A percentile compares a stretch with the other conserved stretches of the same genome.
These are phyloP conservation scores for Tricholoma matsutake DNA, from an alignment of 768 basidiomycete genomes.

Conservation along the genomic window DNA sequence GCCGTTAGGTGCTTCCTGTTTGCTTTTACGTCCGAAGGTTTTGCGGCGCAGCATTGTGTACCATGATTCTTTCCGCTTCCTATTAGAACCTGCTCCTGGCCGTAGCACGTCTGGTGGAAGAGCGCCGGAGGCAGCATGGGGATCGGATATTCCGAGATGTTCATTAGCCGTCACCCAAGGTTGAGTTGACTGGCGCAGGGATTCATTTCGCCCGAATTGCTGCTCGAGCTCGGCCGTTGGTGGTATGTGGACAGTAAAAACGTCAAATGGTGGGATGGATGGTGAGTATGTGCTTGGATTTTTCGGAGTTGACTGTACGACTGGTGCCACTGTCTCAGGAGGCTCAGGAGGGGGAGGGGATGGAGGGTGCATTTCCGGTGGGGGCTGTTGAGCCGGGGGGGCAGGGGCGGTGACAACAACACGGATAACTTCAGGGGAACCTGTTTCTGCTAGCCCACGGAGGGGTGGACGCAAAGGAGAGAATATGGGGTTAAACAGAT, in stretches of 20 bases:
- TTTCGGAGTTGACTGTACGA: conserved; percentile 6
- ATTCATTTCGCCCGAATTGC: conserved; percentile 18
- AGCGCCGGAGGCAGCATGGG: conserved; percentile 4
- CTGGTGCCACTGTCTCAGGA: not conserved
- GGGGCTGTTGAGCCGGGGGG: not conserved
- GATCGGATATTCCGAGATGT: conserved; percentile 24
- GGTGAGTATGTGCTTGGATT: not conserved
- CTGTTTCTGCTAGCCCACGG: not conserved
- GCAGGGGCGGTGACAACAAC: not conserved
- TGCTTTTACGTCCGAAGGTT: conserved; percentile 8
- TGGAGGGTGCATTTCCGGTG: not conserved
- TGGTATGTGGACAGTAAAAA: conserved; percentile 32
- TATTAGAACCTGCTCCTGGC: conserved; percentile 22
- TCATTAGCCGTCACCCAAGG: conserved; percentile 39
- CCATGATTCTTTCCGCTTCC: conserved; percentile 38
- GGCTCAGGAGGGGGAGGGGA: not conserved
- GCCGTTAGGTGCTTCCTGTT: conserved; percentile 16
- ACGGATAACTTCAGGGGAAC: conserved; percentile 6
- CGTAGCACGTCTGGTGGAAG: conserved; percentile 11
- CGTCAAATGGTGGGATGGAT: conserved; percentile 21
- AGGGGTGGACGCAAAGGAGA: conserved; percentile 8
- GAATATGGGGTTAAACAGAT: conserved; percentile 5
- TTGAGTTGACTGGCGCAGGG: conserved; percentile 18
- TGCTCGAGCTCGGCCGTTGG: conserved; percentile 25
- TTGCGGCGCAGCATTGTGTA: conserved; percentile 37